Base-by-base conservation (phyloP, 2,329 filamentous ascomycete species). In the Tolypocladium guangdongense region DNA sequence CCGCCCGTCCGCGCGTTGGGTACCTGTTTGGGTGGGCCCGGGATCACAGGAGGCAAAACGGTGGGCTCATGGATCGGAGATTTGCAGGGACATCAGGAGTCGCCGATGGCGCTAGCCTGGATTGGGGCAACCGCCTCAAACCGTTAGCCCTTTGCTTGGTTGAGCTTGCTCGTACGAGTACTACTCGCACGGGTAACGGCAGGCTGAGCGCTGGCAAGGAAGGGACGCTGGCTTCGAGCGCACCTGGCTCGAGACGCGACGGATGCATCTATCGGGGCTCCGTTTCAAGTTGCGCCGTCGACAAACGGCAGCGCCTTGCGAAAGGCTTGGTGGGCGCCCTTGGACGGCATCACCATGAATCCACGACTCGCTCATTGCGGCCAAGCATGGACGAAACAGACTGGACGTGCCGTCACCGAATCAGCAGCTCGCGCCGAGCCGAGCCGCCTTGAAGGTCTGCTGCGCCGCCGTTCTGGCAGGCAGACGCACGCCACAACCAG, bases 81-180 rank as follows among this genome's bases (percentile, higher is more conserved):
- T 58, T 60, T 45, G 55, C 53, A 59, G 54, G 52, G 50, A 39
- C 50, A 60, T 59, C 58, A 60, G 57, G 53, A 56, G 54, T 49
- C 20, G 48, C 53, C 55, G 53, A 58, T 54, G 52, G 49, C 56
- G 57, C 58, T 57, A 58, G 46, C 20, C 55, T 51, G 45, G 8
- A 37, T 49, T 30, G 50, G 24, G 52, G 45, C 35, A 47, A 47
- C 24, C 30, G 45, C 48, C 51, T 53, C 41, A 46, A 51, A 37
- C 48, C 22, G 35, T 22, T 18, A 35, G 14, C 35, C 20, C 24
- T 18, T 22, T 33, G 32, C 48, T 41, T n/a, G 36, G 7, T 12
- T 20, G 41, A 22, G 30, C 32, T 3, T 16, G 20, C 12, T 39
- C n/a, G n/a, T n/a, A n/a, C n/a, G n/a, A n/a, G n/a, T n/a, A n/a